phyloP scores from a whole-genome alignment of 1,284 basidiomycete genomes.

The Xanthoconium separans region DNA sequence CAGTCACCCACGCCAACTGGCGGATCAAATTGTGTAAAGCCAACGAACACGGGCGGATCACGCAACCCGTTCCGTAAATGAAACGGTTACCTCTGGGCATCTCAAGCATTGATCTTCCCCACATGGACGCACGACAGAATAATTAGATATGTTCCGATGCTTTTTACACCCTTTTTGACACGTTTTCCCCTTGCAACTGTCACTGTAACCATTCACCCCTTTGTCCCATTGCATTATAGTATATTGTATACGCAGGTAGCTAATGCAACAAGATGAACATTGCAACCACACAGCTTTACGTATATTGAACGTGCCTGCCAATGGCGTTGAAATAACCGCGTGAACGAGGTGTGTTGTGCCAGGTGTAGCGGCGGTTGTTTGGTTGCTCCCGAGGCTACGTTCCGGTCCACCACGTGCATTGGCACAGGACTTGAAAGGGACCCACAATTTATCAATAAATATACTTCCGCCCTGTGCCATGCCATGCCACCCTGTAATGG shows the following conservation, averaged over 20 bases:
- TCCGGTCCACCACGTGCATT: constrained; percentile 24
- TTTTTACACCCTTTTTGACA: not conserved
- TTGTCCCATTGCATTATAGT: constrained; percentile 15
- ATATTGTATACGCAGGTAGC: constrained; percentile 10
- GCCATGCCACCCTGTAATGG: constrained; percentile 19
- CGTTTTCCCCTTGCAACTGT: constrained; percentile 19
- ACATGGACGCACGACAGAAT: constrained; percentile 19
- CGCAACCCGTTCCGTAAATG: constrained; percentile 50
- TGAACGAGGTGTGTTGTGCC: constrained; percentile 17
- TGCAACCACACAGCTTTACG: constrained; percentile 11
- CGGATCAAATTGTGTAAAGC: constrained; percentile 32
- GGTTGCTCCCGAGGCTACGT: constrained; percentile 7
- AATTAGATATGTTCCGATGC: constrained; percentile 10
- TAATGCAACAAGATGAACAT: constrained; percentile 25
- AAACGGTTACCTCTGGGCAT: constrained; percentile 14
- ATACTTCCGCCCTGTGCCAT: constrained; percentile 20
- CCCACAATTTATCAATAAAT: constrained; percentile 25
- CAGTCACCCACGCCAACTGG: constrained; percentile 23
- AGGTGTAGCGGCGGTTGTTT: constrained; percentile 15
- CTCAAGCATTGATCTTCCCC: constrained; percentile 13
- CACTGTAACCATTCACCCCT: constrained; percentile 21
- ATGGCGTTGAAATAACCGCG: constrained; percentile 28
- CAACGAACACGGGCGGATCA: constrained; percentile 42
- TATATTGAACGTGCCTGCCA: constrained; percentile 11
- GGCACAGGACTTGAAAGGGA: constrained; percentile 20